Base-by-base conservation (phyloP, 345 rosid species). In the Boechera retrofracta region DNA sequence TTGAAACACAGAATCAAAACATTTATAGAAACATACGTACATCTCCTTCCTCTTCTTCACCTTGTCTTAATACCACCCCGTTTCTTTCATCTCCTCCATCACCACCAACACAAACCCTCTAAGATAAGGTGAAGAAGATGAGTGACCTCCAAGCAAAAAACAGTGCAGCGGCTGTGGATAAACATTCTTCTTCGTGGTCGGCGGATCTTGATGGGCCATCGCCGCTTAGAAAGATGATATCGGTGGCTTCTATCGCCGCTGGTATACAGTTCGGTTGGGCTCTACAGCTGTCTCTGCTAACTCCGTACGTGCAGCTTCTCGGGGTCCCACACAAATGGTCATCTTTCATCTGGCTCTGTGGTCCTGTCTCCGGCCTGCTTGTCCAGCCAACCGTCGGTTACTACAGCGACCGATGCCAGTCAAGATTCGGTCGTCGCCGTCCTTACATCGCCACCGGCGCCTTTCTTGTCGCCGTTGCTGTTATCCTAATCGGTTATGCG, bases 211-310 rank as follows among this genome's bases (percentile, higher is more conserved):
- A 29, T 10, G 52, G 5, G 2, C 58, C 75, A 10, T 24, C 80
- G 0, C 86, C 86, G 4, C 13, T 82, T 3, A 69, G 71, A 78
- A 85, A 91, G 80, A 86, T 85, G 47, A 66, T 89, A 26, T 24
- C 77, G 7, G 94, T 94, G 7, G 85, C 98, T 1, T 82, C 98
- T 1, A 86, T 94, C 2, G 98, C 96, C 0, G 96, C 97, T 9
- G 98, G 98, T 5, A 58, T 94, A 38, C 97, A 94, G 62, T 94
- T 91, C 44, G 97, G 98, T 0, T 94, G 98, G 98, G 97, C 98
- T 0, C 73, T 94, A 0, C 98, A 94, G 59, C 87, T 91, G 1
- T 94, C 97, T 35, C 76, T 94, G 0, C 65, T 94, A 5, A 94
- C 98, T 21, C 98, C 97, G 0, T 94, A 94, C 64, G 90, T 89